These are phyloP conservation scores for Rugiboletus extremiorientalis DNA, from an alignment of 1,284 basidiomycete genomes.

Conservation along the genomic window DNA sequence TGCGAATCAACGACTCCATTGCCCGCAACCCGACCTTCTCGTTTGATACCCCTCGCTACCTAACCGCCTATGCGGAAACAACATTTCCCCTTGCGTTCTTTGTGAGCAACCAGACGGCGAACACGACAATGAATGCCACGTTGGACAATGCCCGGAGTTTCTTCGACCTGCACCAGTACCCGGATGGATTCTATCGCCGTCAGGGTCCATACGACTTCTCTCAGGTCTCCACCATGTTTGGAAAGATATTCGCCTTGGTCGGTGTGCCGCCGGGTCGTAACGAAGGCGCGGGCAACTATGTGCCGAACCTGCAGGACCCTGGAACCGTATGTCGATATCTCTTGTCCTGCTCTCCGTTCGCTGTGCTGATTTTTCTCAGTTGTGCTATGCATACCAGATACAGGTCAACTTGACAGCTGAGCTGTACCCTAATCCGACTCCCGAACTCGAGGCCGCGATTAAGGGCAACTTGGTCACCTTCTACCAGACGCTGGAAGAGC, in stretches of 20 bases:
- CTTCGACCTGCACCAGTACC: slow-evolving; percentile 17
- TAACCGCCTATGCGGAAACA: slow-evolving; percentile 22
- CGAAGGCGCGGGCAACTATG: slow-evolving; percentile 22
- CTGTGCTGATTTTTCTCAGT: slow-evolving; percentile 11
- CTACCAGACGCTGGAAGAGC: slow-evolving; percentile 17
- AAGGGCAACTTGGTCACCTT: slow-evolving; percentile 26
- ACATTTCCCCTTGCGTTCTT: slow-evolving; percentile 31
- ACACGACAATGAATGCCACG: slow-evolving; percentile 15
- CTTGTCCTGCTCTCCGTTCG: neutral
- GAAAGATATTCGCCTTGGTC: neutral
- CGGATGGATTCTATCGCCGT: slow-evolving; percentile 25
- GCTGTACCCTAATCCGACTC: slow-evolving; percentile 22
- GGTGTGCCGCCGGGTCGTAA: slow-evolving; percentile 19
- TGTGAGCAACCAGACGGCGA: slow-evolving; percentile 24
- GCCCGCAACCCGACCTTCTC: slow-evolving; percentile 28
- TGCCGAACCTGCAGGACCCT: slow-evolving; percentile 12
- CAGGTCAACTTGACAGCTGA: slow-evolving; percentile 23
- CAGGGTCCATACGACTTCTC: slow-evolving; percentile 14
- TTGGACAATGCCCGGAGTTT: slow-evolving; percentile 21
- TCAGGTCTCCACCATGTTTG: slow-evolving; percentile 3
- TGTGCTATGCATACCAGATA: slow-evolving; percentile 20
- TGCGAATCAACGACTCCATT: slow-evolving; percentile 27
- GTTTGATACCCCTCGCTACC: slow-evolving; percentile 22
- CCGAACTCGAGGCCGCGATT: slow-evolving; percentile 23
- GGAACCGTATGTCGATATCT: slow-evolving; percentile 16